Evolutionary conservation across 768 basidiomycete species (phyloP), one percentile per base, ranked within the genome.

Genomic region (Obba rivulosa): DNA sequence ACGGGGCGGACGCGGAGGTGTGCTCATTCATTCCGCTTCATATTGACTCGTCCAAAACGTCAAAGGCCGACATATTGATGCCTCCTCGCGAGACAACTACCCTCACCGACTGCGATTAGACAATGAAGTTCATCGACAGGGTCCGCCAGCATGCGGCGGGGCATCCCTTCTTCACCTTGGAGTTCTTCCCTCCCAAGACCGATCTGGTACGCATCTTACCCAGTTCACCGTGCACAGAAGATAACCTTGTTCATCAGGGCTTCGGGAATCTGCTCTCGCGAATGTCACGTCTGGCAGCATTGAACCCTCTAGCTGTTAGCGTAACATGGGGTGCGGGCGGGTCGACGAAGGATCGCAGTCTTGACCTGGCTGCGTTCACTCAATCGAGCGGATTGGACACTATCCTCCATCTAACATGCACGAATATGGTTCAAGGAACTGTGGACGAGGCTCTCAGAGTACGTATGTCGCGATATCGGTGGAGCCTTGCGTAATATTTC

Each of bases 271-370:
- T 99, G 20, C 72, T 92, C 51, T 74, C 89, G 43, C 89, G 96
- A 39, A 90, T 98, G 55, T 79, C 84, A 23, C 80, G 96, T 42
- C 74, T 98, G 49, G 74, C 85, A n/a, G 59, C 71, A 5, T 73
- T 98, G 13, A 69, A 81, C 31, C 92, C 93, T 5, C 73, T 93
- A 5, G 93, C 88, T 20, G 77, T 98, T 49, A 93, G 85, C 59
- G 78, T 98, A 18, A 98, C 96, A 59, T 98, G 96, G 96, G 96
- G 96, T 38, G 95, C 96, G 0, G 95, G 96, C 9, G 95, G 96
- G 2, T 81, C 83, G 7, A 98, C 95, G 0, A 91, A 80, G 57
- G 88, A 93, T 28, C 77, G 87, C 25, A 90, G 83, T 61, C 71
- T 99, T 35, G 92, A 94, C 55, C 78, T 99, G 2, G 94, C 93